phyloP scores from a whole-genome alignment of 2,329 filamentous ascomycete genomes.

The Diaporthe caulivora region DNA sequence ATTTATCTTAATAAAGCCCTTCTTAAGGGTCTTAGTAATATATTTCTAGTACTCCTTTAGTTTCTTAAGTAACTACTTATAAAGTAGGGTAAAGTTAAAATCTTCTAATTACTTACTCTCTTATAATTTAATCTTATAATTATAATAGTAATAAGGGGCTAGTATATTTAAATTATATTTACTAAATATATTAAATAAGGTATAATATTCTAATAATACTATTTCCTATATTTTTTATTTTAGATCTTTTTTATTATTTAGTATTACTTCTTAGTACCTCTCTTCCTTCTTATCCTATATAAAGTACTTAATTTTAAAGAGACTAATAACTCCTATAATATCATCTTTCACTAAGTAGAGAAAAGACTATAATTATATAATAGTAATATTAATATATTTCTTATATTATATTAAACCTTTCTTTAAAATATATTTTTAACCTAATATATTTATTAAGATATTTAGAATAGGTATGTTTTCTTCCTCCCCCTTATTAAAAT shows the following conservation, averaged over 20 bases:
- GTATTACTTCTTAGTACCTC: background rate
- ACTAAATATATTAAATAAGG: constrained; percentile 11
- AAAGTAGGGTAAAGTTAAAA: background rate
- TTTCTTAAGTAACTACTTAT: background rate
- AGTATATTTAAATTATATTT: background rate
- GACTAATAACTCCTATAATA: background rate
- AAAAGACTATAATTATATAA: background rate
- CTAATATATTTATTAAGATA: too few species aligned
- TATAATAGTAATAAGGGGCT: background rate
- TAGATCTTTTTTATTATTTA: background rate
- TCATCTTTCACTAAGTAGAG: background rate
- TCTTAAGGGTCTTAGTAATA: background rate
- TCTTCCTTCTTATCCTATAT: background rate
- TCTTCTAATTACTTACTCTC: too few species aligned
- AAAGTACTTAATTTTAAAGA: background rate
- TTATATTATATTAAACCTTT: background rate
- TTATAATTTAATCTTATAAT: background rate
- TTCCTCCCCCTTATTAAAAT: too few species aligned
- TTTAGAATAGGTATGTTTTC: too few species aligned
- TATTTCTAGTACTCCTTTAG: background rate
- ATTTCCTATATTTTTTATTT: background rate
- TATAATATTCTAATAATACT: background rate
- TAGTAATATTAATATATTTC: background rate
- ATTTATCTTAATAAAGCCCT: background rate
- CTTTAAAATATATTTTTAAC: too few species aligned